phyloP scores from a whole-genome alignment of 768 basidiomycete genomes.

The Hydnomerulius pinastri region DNA sequence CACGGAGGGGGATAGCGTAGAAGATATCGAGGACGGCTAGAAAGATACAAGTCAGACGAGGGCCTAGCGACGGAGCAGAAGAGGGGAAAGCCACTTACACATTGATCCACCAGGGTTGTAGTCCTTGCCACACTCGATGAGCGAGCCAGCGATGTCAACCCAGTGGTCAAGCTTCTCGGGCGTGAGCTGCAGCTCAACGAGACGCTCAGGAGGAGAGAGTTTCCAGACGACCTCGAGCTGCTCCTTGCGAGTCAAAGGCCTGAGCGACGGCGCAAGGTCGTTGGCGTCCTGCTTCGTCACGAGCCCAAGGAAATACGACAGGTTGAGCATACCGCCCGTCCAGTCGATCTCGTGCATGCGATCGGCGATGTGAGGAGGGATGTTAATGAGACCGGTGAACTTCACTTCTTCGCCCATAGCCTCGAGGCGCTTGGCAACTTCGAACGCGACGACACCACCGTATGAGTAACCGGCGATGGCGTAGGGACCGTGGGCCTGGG shows the following conservation, averaged over 20 bases:
- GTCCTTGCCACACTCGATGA: constrained; percentile 21
- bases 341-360: constrained; percentile 44
- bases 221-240: constrained; percentile 21
- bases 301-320: constrained; percentile 42
- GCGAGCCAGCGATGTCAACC: constrained; percentile 22
- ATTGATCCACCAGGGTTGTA: constrained; percentile 21
- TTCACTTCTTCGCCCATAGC: constrained; percentile 34
- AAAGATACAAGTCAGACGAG: neutral
- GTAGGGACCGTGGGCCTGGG: constrained; percentile 38
- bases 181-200: constrained; percentile 24
- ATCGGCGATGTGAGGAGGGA: constrained; percentile 42
- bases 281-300: constrained; percentile 19
- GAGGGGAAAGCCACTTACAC: constrained; percentile 10
- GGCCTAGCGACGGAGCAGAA: neutral
- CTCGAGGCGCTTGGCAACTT: constrained; percentile 39
- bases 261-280: constrained; percentile 15
- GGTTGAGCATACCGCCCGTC: constrained; percentile 40
- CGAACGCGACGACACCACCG: constrained; percentile 43
- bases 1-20: constrained; percentile 16
- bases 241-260: constrained; percentile 19
- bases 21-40: constrained; percentile 19
- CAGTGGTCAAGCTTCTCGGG: constrained; percentile 24
- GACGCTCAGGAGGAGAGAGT: constrained; percentile 18
- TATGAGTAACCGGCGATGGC: constrained; percentile 43
- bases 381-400: constrained; percentile 41